Percentiles rank a stretch among this genome's conserved stretches.
Conservation (phyloP, 1,139 yeast species). For the Ashbya aceris region DNA sequence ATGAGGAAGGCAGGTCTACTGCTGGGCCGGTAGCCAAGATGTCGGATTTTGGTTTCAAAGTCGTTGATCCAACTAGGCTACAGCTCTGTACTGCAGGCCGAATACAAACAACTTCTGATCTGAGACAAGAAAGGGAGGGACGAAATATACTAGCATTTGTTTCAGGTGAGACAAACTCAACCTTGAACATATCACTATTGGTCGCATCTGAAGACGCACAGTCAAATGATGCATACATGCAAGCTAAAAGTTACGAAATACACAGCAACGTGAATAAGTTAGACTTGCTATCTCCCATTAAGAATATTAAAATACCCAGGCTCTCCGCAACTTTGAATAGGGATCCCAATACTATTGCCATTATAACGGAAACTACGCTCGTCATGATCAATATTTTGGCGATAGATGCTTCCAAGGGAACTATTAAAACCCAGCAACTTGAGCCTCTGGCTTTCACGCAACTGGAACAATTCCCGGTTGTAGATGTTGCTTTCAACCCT, state of each 20-base stretch:
- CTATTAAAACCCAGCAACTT: constrained; percentile 11
- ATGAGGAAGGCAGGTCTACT: neutral
- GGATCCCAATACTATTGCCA: constrained; percentile 20
- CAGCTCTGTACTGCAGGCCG: constrained; percentile 12
- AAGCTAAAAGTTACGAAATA: neutral
- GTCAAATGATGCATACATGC: neutral
- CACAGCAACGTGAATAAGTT: neutral
- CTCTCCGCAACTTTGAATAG: constrained; percentile 17
- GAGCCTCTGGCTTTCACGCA: constrained; percentile 17
- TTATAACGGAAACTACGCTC: constrained; percentile 22
- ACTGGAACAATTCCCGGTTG: constrained; percentile 33
- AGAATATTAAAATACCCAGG: constrained; percentile 20
- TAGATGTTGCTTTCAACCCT: constrained; percentile 41
- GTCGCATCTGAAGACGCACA: neutral
- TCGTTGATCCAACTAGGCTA: constrained; percentile 11
- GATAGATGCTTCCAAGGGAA: constrained; percentile 9
- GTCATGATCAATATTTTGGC: constrained; percentile 17
- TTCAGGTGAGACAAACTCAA: constrained; percentile 17
- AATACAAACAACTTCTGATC: constrained; percentile 20
- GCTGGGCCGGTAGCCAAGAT: neutral
- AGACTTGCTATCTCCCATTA: constrained; percentile 9
- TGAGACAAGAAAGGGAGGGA: constrained; percentile 17
- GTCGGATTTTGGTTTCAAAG: neutral
- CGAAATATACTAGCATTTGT: constrained; percentile 16
- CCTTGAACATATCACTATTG: constrained; percentile 11